phyloP scores from a whole-genome alignment of 257 asterid species.

The Eustoma russellianum region DNA sequence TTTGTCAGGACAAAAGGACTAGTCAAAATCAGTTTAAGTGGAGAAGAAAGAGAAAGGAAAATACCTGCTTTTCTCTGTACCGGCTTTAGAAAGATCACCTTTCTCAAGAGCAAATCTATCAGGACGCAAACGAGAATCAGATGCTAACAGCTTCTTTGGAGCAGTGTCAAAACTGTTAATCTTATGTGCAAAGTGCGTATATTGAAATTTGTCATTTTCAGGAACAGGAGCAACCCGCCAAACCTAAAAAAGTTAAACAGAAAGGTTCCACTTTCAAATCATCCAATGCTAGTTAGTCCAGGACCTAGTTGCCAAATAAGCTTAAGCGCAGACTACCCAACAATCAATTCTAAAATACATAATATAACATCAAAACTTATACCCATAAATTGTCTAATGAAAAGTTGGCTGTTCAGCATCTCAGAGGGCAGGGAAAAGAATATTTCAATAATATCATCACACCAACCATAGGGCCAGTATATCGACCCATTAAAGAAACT shows the following conservation, averaged over 20 bases:
- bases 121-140: slow-evolving; percentile 98
- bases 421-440: no score
- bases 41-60: slow-evolving; percentile 11
- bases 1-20: no score
- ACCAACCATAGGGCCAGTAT: no score
- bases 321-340: not conserved
- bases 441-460: no score
- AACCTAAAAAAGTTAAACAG: slow-evolving; percentile 29
- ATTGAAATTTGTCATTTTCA: slow-evolving; percentile 74
- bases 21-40: no score
- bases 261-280: not conserved
- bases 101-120: slow-evolving; percentile 95
- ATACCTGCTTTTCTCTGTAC: slow-evolving; percentile 91
- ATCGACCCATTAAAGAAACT: no score
- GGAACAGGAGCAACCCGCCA: slow-evolving; percentile 80
- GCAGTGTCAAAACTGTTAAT: slow-evolving; percentile 89
- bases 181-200: slow-evolving; percentile 87
- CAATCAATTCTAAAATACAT: not conserved
- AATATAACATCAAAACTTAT: no score
- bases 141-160: slow-evolving; percentile 76
- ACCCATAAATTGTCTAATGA: no score
- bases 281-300: not conserved
- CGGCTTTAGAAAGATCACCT: slow-evolving; percentile 88
- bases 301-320: not conserved
- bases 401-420: no score